phyloP scores from a whole-genome alignment of 2,329 filamentous ascomycete genomes.

The Endocalyx cinctus region DNA sequence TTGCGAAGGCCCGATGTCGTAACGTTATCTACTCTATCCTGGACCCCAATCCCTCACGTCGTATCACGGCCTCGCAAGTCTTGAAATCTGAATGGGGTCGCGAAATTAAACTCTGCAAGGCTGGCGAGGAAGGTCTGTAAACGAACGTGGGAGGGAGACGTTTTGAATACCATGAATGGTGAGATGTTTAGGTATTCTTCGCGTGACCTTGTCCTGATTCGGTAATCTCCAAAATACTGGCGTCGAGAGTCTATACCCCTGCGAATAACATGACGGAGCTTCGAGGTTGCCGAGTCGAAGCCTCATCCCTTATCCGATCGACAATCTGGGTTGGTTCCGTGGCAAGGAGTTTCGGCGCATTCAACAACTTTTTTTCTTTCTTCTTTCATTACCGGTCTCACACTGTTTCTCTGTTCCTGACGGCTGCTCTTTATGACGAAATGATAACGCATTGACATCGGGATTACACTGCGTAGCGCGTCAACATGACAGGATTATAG shows the following conservation, averaged over 20 bases:
- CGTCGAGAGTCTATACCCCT: no score
- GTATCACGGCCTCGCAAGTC: constrained; percentile 93
- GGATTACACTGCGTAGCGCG: constrained; percentile 23
- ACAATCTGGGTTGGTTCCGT: no score
- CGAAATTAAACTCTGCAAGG: constrained; percentile 95
- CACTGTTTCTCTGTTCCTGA: constrained; percentile 11
- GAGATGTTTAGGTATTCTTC: no score
- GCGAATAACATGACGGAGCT: no score
- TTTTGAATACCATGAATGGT: no score
- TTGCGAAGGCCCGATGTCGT: constrained; percentile 79
- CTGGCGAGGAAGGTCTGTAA: constrained; percentile 89
- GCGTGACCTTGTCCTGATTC: no score
- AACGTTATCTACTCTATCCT: constrained; percentile 99
- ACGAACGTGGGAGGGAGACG: no score
- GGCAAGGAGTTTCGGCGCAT: constrained; percentile 22
- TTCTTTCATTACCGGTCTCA: constrained; percentile 11
- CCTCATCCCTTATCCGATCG: no score
- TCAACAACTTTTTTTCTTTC: constrained; percentile 12
- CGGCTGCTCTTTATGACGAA: constrained; percentile 10
- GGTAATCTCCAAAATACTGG: no score
- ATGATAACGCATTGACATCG: no score
- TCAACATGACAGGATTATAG: constrained; percentile 22
- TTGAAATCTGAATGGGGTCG: constrained; percentile 98
- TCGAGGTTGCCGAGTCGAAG: no score
- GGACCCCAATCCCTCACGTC: constrained; percentile 85